Evolutionary conservation across 331 rosid species (phyloP).

Genomic region (Erythrophleum ivorense): DNA sequence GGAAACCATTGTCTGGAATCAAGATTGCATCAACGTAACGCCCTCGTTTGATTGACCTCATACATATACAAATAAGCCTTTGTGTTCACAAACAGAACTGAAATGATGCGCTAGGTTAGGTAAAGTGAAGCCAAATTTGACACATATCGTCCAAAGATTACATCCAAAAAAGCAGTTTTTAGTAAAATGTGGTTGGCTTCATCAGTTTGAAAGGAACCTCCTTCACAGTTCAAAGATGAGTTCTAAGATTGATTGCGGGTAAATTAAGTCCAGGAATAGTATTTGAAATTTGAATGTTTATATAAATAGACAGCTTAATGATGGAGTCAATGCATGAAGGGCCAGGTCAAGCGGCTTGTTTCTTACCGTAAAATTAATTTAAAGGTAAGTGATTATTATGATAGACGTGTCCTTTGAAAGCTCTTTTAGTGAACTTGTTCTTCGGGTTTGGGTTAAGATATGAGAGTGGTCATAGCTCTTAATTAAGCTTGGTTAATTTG

Average conservation of each 20-base stretch:
- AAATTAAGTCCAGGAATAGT: neutral
- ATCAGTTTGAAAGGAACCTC: slow-evolving; percentile 6
- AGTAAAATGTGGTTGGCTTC: slow-evolving; percentile 18
- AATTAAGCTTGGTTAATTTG: neutral
- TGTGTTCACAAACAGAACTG: slow-evolving; percentile 1
- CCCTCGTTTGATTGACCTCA: slow-evolving; percentile 2
- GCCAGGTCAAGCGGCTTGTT: slow-evolving; percentile 43
- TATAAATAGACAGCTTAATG: neutral
- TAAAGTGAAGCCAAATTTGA: slow-evolving; percentile 12
- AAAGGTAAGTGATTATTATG: slow-evolving; percentile 10
- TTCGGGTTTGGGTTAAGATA: slow-evolving; percentile 32
- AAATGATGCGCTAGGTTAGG: slow-evolving; percentile 19
- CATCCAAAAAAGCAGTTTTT: neutral
- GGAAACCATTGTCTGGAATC: slow-evolving; percentile 20
- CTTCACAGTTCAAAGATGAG: neutral
- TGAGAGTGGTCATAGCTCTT: slow-evolving; percentile 2
- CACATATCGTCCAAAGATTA: neutral
- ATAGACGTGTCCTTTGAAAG: slow-evolving; percentile 27
- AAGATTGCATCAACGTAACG: slow-evolving; percentile 12
- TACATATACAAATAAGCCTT: neutral
- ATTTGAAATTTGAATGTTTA: neutral
- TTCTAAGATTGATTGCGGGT: neutral
- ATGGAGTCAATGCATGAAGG: slow-evolving; percentile 30
- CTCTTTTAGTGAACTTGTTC: slow-evolving; percentile 39
- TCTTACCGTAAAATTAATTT: slow-evolving; percentile 17